Evolutionary conservation across 208 protist genomes (phyloP), one percentile per base, ranked within the genome.

Genomic region (Porcisia deanei): DNA sequence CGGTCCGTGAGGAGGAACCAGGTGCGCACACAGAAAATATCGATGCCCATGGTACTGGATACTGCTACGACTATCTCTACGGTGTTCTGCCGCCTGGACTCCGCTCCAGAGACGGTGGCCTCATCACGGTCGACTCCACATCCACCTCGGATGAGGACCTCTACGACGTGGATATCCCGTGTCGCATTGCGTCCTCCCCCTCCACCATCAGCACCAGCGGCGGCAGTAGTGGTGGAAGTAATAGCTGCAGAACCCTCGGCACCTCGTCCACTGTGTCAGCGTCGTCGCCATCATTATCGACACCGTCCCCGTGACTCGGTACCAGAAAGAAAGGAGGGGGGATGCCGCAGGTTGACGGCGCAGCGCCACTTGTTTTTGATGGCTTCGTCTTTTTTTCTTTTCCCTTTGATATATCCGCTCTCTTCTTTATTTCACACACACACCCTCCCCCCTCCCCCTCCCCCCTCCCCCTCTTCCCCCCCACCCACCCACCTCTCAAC

Each of bases 41-140:
- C 18, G 30, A 43, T 16, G 30, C 41, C 54, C 69, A 25, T 34
- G 7, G 67, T 4, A 22, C 39, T 58, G 10, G 58, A 10, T 34
- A 47, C 25, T 53, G 58, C 47, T 71, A 71, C 57, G 61, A 75
- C 34, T 80, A 66, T 34, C 63, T 80, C 16, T 80, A 75, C 34
- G 68, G 70, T 20, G 63, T 80, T 1, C 25, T 75, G 37, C 76
- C 76, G 63, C 76, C 76, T 7, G 76, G 70, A 22, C 53, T 80
- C 52, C 76, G 70, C 8, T n/a, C 7, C 22, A 57, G 53, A 1
- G 70, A 75, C 22, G 69, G 20, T 61, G 52, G 47, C n/a, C 22
- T 59, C 64, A 47, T 77, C 63, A n/a, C 22, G 4, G 52, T 77
- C 18, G 16, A 45, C 45, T 47, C 75, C 3, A 54, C 54, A 0